These are phyloP conservation scores for Cryptosporidium xiaoi DNA, from an alignment of 169 alveolate species.

Conservation along the genomic window DNA sequence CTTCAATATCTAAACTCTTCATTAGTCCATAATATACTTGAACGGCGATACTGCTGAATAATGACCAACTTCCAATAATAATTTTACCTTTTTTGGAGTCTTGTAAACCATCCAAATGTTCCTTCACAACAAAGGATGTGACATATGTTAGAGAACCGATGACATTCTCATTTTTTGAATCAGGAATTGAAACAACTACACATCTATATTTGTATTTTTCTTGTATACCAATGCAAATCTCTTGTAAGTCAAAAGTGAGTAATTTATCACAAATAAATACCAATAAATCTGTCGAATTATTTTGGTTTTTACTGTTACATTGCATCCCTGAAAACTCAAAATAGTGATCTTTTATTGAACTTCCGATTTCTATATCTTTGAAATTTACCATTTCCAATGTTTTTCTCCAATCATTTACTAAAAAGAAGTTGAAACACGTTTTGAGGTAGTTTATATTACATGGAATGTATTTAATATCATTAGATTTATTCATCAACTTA, in stretches of 20 bases:
- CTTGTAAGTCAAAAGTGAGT: slow-evolving; percentile 1
- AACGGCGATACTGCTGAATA: slow-evolving; percentile 18
- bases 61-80: slow-evolving; percentile 54
- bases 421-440: slow-evolving; percentile 44
- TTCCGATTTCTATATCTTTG: neutral
- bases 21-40: slow-evolving; percentile 3
- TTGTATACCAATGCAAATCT: slow-evolving; percentile 6
- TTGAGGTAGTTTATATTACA: slow-evolving; percentile 25
- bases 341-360: slow-evolving; percentile 2
- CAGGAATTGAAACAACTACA: slow-evolving; percentile 23
- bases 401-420: slow-evolving; percentile 49
- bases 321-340: neutral
- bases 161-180: neutral
- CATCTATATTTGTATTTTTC: slow-evolving; percentile 19
- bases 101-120: neutral
- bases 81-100: neutral
- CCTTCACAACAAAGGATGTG: neutral
- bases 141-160: neutral
- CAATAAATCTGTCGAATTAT: neutral
- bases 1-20: neutral
- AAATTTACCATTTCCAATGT: slow-evolving; percentile 23
- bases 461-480: slow-evolving; percentile 3
- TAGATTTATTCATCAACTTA: slow-evolving; percentile 1
- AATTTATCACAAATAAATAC: slow-evolving; percentile 58
- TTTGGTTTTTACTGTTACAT: too few relatives aligned